A percentile compares a stretch with the other conserved stretches of the same genome.
These are phyloP conservation scores for Backusella mclennaniae DNA, from an alignment of 192 early-diverging fungal genomes.

Conservation along the genomic window DNA sequence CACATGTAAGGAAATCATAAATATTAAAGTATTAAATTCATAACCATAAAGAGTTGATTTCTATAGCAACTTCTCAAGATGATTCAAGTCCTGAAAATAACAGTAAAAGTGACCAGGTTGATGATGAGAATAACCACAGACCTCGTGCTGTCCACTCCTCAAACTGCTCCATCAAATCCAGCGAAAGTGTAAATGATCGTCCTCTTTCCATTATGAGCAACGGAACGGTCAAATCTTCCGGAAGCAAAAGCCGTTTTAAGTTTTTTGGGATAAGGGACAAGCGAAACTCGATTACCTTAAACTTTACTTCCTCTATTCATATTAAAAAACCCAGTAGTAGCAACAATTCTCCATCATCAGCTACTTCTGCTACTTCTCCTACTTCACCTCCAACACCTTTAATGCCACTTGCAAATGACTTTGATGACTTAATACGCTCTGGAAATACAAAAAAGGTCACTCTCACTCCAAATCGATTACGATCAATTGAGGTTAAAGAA, in stretches of 20 bases:
- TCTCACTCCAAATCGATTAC: conserved; percentile 58
- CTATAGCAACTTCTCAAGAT: conserved; percentile 6
- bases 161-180: conserved; percentile 17
- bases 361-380: background rate
- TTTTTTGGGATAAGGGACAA: conserved; percentile 26
- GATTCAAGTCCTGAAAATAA: background rate
- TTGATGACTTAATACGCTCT: conserved; percentile 52
- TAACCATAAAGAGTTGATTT: background rate
- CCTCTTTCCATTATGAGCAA: conserved; percentile 31
- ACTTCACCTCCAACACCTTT: background rate
- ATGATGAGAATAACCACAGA: conserved; percentile 15
- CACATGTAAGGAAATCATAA: background rate
- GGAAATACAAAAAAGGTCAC: conserved; percentile 58
- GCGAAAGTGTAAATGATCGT: conserved; percentile 17
- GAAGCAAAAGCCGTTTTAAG: conserved; percentile 29
- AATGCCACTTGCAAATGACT: conserved; percentile 25
- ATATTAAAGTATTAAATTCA: background rate
- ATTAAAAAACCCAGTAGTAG: background rate
- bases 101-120: conserved; percentile 4
- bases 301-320: background rate
- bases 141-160: conserved; percentile 5
- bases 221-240: conserved; percentile 10
- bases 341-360: background rate
- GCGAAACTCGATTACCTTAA: conserved; percentile 10
- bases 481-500: conserved; percentile 48